Base-by-base conservation (phyloP, 176 grass and related monocot genomes). In the Aegilops longissima region DNA sequence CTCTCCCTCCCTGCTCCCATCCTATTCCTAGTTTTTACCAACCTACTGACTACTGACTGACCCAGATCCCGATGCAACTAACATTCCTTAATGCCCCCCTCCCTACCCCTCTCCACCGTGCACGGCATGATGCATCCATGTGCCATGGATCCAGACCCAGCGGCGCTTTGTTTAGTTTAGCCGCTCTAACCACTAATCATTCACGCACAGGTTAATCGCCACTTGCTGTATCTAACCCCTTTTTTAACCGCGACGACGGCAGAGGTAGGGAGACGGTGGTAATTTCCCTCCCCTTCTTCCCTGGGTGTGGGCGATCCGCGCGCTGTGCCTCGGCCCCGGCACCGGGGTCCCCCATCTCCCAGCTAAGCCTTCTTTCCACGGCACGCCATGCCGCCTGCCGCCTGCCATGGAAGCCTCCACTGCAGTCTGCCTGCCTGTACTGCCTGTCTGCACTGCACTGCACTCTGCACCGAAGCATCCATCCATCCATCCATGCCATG, bases 11-110 rank as follows among this genome's bases (percentile, higher is more conserved):
- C 63, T 42, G 14, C 42, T 70, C 44, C 73, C 40, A 47, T 14
- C 39, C n/a, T 75, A 1, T 3, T 42, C 83, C 73, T 84, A 89
- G 47, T 76, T 89, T 89, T 87, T 83, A 83, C 87, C 75, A 69
- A 51, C 78, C 25, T 77, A 73, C 78, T 86, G 56, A 77, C 25
- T 77, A 73, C 78, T 86, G 56, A 77, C 2, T 31, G 76, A 70
- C 74, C 84, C 93, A 90, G 93, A 93, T 93, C 93, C 88, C 93
- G 77, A 93, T 87, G 83, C 52, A 39, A 80, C 73, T 84, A 93
- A 93, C 93, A 95, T 95, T 95, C 93, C 90, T 90, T 77, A 63
- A 82, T 59, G 79, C 44, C 71, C 2, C 2, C 64, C 45, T 49
- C 54, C 35, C 6, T 47, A 73, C 33, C 33, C 24, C 70, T 8